phyloP scores from a whole-genome alignment of 371 early-diverging fungal genomes.

The Mortierella sp. region DNA sequence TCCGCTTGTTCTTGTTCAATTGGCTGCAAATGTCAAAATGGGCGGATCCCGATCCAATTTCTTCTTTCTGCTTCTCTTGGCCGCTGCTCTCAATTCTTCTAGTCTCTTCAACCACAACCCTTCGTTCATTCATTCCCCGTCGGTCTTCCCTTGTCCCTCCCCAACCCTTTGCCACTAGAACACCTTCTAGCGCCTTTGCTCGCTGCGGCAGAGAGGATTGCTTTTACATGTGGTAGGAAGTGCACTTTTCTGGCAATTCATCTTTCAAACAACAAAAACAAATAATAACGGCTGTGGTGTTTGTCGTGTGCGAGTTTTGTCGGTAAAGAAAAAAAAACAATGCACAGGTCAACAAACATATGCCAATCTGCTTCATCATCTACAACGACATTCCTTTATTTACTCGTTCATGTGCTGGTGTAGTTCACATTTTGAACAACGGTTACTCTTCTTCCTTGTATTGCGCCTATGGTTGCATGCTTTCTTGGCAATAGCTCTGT shows the following conservation, averaged over 20 bases:
- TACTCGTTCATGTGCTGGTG: neutral
- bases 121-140: neutral
- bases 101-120: neutral
- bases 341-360: constrained; percentile 9
- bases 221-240: neutral
- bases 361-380: neutral
- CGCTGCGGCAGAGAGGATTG: neutral
- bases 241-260: constrained; percentile 5
- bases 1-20: neutral
- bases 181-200: neutral
- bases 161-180: neutral
- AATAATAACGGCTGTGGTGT: neutral
- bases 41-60: constrained; percentile 8
- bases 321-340: neutral
- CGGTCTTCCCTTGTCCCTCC: neutral
- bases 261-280: neutral
- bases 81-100: constrained; percentile 2
- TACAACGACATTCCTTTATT: neutral
- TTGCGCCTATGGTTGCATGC: neutral
- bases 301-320: neutral
- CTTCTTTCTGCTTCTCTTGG: neutral
- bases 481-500: neutral
- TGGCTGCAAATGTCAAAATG: neutral
- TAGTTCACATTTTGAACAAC: neutral
- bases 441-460: too few species aligned